Conservation (phyloP, 768 basidiomycete genomes). For the Tulasnella sp. region DNA sequence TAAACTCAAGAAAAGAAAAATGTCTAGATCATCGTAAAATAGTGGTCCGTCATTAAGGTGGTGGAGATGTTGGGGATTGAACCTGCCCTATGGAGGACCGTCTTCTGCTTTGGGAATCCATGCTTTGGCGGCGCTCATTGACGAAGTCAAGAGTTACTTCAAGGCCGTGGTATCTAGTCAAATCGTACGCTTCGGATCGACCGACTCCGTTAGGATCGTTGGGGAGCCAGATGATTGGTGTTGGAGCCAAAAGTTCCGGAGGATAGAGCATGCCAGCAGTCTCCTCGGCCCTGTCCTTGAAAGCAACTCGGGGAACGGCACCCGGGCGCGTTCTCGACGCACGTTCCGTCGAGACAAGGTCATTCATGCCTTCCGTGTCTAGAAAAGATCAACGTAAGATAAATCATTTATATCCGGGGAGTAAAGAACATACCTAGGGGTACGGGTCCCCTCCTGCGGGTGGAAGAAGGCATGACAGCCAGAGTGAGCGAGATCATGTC, state of each 20-base stretch:
- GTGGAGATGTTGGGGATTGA: not conserved
- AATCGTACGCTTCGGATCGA: constrained; percentile 68
- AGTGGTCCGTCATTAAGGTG: not conserved
- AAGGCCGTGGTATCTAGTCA: constrained; percentile 69
- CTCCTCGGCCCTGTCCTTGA: constrained; percentile 72
- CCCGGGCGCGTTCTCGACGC: constrained; percentile 75
- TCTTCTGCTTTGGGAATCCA: constrained; percentile 5
- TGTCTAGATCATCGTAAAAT: not conserved
- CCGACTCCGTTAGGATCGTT: constrained; percentile 61
- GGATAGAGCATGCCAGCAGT: constrained; percentile 77
- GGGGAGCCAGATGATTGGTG: constrained; percentile 81
- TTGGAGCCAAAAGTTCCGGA: constrained; percentile 72
- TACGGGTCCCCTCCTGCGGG: constrained; percentile 50
- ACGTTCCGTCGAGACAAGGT: constrained; percentile 71
- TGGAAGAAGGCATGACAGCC: constrained; percentile 59
- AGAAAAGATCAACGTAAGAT: constrained; percentile 30
- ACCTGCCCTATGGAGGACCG: not conserved
- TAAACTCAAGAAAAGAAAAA: not conserved
- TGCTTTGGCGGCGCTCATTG: constrained; percentile 12
- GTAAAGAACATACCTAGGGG: constrained; percentile 56
- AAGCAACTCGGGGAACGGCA: constrained; percentile 63
- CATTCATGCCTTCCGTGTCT: constrained; percentile 78
- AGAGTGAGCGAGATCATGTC: constrained; percentile 82
- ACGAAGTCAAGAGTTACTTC: constrained; percentile 63
- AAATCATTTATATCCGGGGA: not conserved